Percentiles rank a stretch among this genome's conserved stretches.
Conservation (phyloP, 495 filamentous ascomycete genomes). For the Podospora anserina region DNA sequence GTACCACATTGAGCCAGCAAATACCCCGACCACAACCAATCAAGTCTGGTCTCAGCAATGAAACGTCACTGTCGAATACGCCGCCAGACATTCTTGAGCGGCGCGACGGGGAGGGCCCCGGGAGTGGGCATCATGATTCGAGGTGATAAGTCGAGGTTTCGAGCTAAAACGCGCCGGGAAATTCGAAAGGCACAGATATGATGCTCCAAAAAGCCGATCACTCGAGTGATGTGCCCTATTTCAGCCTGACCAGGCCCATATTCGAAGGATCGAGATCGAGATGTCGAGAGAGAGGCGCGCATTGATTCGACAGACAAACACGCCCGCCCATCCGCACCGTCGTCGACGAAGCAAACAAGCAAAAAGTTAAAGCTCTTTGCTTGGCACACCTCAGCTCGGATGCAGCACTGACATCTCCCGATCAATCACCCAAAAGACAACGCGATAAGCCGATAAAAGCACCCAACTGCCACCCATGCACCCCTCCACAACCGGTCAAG, state of each 20-base stretch:
- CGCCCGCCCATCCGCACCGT: not conserved
- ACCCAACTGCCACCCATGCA: too few relatives aligned
- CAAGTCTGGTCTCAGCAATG: not conserved
- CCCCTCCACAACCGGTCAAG: not conserved
- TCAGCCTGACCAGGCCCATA: not conserved
- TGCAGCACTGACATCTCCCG: not conserved
- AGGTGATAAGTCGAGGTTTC: not conserved
- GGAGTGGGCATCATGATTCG: conserved; percentile 7
- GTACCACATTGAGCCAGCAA: conserved; percentile 10
- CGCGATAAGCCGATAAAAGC: not conserved
- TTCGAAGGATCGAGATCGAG: not conserved
- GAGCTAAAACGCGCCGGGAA: not conserved
- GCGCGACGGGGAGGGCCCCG: not conserved
- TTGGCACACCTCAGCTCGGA: not conserved
- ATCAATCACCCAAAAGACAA: not conserved
- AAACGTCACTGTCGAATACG: not conserved
- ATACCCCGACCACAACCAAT: conserved; percentile 9
- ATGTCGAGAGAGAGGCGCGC: not conserved
- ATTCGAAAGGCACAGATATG: not conserved
- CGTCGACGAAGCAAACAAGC: not conserved
- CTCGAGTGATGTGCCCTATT: not conserved
- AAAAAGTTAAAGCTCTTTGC: not conserved
- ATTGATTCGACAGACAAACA: not conserved
- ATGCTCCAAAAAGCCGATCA: not conserved
- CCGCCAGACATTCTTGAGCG: not conserved